Evolutionary conservation across 805 yeast genomes (phyloP), one percentile per base, ranked within the genome.

Genomic region (Wickerhamiella kurtzmanii): DNA sequence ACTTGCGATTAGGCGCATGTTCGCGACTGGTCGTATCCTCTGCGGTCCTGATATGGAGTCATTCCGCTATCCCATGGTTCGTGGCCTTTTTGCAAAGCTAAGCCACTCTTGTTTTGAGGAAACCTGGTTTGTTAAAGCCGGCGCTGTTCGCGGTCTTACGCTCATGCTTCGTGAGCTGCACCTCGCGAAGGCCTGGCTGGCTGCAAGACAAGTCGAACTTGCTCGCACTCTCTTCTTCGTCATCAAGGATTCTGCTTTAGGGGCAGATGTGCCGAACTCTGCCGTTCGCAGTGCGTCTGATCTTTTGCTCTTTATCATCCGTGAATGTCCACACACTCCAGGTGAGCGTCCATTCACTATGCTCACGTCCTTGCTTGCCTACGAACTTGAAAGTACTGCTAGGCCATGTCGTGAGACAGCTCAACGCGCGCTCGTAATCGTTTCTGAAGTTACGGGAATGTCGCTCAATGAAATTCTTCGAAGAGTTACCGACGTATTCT

Each of bases 101-200:
- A 79, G 92, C 40, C 99, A 94, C 59, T 75, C 85, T 41, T 88
- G 97, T 64, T 92, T 83, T 60, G 94, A 84, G 51, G 95, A 85
- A 62, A 80, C 78, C 35, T 89, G 83, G 64, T 84, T 82, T 60
- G 73, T 79, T 32, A 92, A 92, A 55, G 70, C 84, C 6, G 96
- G 96, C 5, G 96, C 97, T 37, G 79, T 89, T 36, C 59, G 83
- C 22, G 97, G 98, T 19, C 68, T 92, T 43, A 72, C 76, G 53
- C 76, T 86, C 1, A 70, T 89, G 68, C 71, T 86, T 36, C 73
- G 74, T 40, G 92, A 81, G 41, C 64, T 82, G 32, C 72, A 66
- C 1, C 75, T 85, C 41, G 84, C 95, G 0, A 66, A 77, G 2
- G 65, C 70, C 1, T 87, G 95, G 79, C 77, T 89, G 59, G 73